Evolutionary conservation across 108 stramenopile genomes (phyloP).

Genomic region (Nannochloropsis gaditana): DNA sequence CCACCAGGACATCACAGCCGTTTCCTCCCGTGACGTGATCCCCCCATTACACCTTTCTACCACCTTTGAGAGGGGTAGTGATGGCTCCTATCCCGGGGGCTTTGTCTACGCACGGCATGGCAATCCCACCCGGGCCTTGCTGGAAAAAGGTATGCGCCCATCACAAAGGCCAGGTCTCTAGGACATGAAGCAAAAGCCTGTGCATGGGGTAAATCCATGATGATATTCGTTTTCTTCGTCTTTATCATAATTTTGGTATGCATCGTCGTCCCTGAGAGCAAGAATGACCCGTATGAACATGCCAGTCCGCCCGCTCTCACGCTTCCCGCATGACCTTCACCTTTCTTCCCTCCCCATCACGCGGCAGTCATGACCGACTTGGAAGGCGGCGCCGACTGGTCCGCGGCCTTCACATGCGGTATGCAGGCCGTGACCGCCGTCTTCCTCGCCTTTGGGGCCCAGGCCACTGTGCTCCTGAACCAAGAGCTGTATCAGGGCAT

Average conservation of each 20-base stretch:
- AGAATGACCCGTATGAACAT: neutral
- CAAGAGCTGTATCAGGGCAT: neutral
- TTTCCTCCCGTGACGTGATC: slow-evolving; percentile 4
- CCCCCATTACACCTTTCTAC: slow-evolving; percentile 26
- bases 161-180: neutral
- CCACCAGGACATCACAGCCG: neutral
- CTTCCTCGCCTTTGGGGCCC: slow-evolving; percentile 57
- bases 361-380: slow-evolving; percentile 8
- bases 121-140: slow-evolving; percentile 27
- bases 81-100: slow-evolving; percentile 9
- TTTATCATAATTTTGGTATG: no score
- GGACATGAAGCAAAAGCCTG: no score
- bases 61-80: slow-evolving; percentile 23
- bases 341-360: slow-evolving; percentile 28
- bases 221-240: no score
- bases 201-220: no score
- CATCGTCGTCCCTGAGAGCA: neutral
- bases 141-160: neutral
- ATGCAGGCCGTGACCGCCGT: slow-evolving; percentile 73
- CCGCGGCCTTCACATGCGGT: slow-evolving; percentile 74
- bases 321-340: neutral
- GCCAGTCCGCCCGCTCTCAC: neutral
- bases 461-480: neutral
- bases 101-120: slow-evolving; percentile 29
- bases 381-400: slow-evolving; percentile 2